Percentiles rank a stretch among this genome's conserved stretches.
Evolutionary conservation across 2,329 filamentous ascomycete genomes (phyloP).

Genomic region (Xylariaceae sp.): DNA sequence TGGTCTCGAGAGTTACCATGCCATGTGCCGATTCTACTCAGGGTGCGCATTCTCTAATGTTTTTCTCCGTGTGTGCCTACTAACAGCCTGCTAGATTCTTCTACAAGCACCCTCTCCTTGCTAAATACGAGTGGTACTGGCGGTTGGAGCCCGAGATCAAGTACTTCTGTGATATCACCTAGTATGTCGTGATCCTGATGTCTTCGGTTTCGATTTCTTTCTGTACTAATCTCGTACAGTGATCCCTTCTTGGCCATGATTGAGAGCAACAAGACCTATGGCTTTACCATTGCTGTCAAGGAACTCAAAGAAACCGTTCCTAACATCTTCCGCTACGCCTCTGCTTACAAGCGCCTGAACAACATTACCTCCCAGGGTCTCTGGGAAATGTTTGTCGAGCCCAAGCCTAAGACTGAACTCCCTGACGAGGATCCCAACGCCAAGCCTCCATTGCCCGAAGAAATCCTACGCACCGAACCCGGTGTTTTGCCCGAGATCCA

Average conservation of each 20-base stretch:
- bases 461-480: conserved; percentile 72
- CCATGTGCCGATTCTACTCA: conserved; percentile 99
- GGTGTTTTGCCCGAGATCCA: conserved; percentile 75
- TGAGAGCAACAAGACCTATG: conserved; percentile 91
- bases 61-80: no score
- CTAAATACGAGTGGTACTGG: conserved; percentile 99
- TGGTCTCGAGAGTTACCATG: conserved; percentile 96
- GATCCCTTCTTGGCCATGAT: conserved; percentile 97
- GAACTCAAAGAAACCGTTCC: conserved; percentile 96
- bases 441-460: conserved; percentile 68
- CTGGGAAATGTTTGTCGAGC: conserved; percentile 98
- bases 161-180: conserved; percentile 99
- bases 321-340: conserved; percentile 98
- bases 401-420: conserved; percentile 54
- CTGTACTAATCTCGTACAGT: conserved; percentile 40
- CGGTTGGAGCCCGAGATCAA: conserved; percentile 98
- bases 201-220: background rate
- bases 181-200: conserved; percentile 54
- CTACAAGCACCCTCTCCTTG: conserved; percentile 90
- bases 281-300: conserved; percentile 98
- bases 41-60: conserved; percentile 60
- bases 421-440: conserved; percentile 59
- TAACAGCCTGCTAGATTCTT: conserved; percentile 61
- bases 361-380: conserved; percentile 86
- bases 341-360: conserved; percentile 89